Conservation (phyloP, 108 stramenopile species). For the Schizochytrium sp. region DNA sequence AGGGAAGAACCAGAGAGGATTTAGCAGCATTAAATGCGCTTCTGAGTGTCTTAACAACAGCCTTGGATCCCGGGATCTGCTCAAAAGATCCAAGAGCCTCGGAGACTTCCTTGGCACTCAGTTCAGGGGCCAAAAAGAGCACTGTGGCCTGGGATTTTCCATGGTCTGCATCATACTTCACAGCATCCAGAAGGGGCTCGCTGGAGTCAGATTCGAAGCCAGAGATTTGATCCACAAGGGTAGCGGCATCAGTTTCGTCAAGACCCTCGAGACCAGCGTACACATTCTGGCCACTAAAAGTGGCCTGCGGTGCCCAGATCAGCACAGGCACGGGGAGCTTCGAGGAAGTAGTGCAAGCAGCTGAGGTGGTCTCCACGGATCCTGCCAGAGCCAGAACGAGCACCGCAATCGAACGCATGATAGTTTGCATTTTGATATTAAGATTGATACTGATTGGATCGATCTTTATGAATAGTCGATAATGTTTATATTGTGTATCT, state of each 20-base stretch:
- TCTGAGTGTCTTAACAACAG: not conserved
- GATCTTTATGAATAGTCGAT: too few relatives aligned
- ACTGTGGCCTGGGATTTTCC: constrained; percentile 5
- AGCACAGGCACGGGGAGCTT: constrained; percentile 25
- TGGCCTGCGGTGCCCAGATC: constrained; percentile 46
- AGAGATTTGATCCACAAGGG: not conserved
- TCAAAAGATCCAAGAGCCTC: constrained; percentile 8
- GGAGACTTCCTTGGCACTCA: constrained; percentile 6
- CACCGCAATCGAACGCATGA: too few relatives aligned
- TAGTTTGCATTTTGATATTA: too few relatives aligned
- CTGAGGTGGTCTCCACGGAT: not conserved
- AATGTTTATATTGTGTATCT: too few relatives aligned
- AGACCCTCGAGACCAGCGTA: constrained; percentile 47
- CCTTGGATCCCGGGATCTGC: not conserved
- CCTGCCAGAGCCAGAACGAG: too few relatives aligned
- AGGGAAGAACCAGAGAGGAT: constrained; percentile 42
- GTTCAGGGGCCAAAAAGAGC: not conserved
- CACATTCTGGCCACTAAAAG: constrained; percentile 14
- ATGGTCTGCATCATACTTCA: not conserved
- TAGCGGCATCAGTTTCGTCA: not conserved
- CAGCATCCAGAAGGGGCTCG: not conserved
- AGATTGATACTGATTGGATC: too few relatives aligned
- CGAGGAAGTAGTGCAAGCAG: not conserved
- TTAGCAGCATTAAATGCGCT: not conserved
- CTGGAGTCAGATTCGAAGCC: not conserved